Evolutionary conservation across 2,329 filamentous ascomycete genomes (phyloP).

Genomic region (Aspergillus sp.): DNA sequence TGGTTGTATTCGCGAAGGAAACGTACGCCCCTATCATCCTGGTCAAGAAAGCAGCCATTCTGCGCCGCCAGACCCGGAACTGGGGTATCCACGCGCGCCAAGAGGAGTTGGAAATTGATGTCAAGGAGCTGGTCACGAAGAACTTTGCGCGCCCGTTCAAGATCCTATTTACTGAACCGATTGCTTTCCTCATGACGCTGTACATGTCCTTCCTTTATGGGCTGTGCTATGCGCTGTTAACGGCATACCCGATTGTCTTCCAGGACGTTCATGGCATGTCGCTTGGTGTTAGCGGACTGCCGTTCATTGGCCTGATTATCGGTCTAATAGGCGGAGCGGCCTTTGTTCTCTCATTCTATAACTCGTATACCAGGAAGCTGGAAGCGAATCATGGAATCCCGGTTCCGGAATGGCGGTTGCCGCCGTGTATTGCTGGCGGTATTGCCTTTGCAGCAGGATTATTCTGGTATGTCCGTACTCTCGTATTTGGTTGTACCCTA

Average conservation of each 20-base stretch:
- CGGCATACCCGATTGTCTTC: slow-evolving; percentile 24
- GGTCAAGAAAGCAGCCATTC: slow-evolving; percentile 18
- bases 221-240: slow-evolving; percentile 21
- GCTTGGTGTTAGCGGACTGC: slow-evolving; percentile 15
- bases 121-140: slow-evolving; percentile 20
- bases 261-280: slow-evolving; percentile 19
- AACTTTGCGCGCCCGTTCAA: slow-evolving; percentile 22
- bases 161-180: slow-evolving; percentile 25
- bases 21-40: slow-evolving; percentile 49
- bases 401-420: slow-evolving; percentile 26
- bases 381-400: slow-evolving; percentile 18
- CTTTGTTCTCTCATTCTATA: slow-evolving; percentile 19
- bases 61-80: slow-evolving; percentile 22
- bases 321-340: slow-evolving; percentile 18
- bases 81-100: slow-evolving; percentile 25
- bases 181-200: slow-evolving; percentile 25
- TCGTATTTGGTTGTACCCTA: too few species aligned
- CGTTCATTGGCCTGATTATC: slow-evolving; percentile 23
- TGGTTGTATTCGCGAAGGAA: slow-evolving; percentile 48
- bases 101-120: slow-evolving; percentile 22
- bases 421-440: slow-evolving; percentile 23
- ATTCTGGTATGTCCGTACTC: slow-evolving; percentile 27
- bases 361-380: slow-evolving; percentile 18
- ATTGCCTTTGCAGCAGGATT: slow-evolving; percentile 22
- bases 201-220: slow-evolving; percentile 27